Percentiles rank a stretch among this genome's conserved stretches.
Conservation (phyloP, 805 yeast genomes). For the Candida railenensis region DNA sequence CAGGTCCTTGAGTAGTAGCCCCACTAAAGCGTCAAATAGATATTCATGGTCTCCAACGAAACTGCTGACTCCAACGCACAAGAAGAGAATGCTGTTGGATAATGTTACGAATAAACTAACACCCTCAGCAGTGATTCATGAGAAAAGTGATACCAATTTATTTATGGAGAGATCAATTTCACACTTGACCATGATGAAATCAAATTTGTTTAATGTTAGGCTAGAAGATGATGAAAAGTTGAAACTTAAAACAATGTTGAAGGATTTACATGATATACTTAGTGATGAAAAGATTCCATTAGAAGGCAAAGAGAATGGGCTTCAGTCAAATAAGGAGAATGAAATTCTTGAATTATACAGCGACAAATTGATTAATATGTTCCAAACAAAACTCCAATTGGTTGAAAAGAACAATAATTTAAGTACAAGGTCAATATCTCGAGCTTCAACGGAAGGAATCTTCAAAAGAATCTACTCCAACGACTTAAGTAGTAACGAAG, state of each 20-base stretch:
- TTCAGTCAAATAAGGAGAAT: not conserved
- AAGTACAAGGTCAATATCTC: not conserved
- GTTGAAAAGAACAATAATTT: constrained; percentile 4
- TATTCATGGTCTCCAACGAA: not conserved
- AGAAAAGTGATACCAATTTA: constrained; percentile 1
- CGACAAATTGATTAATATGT: constrained; percentile 28
- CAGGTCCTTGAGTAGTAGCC: not conserved
- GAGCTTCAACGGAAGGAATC: not conserved
- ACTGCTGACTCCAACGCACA: not conserved
- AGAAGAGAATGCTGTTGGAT: constrained; percentile 3
- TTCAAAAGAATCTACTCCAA: constrained; percentile 2
- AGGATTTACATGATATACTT: not conserved
- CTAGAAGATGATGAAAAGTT: not conserved
- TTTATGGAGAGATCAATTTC: constrained; percentile 13
- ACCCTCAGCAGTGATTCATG: not conserved
- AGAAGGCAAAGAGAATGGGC: not conserved
- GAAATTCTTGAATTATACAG: constrained; percentile 39
- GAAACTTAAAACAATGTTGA: not conserved
- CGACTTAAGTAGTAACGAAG: constrained; percentile 2
- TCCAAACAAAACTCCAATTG: constrained; percentile 21
- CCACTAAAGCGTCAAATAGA: constrained; percentile 1
- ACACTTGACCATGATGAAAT: constrained; percentile 13
- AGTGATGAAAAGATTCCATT: not conserved
- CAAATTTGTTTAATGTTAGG: constrained; percentile 9
- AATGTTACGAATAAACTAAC: not conserved